Percentiles rank a stretch among this genome's conserved stretches.
Evolutionary conservation across 2,329 filamentous ascomycete genomes (phyloP).

Genomic region (Hymenoscyphus linearis): DNA sequence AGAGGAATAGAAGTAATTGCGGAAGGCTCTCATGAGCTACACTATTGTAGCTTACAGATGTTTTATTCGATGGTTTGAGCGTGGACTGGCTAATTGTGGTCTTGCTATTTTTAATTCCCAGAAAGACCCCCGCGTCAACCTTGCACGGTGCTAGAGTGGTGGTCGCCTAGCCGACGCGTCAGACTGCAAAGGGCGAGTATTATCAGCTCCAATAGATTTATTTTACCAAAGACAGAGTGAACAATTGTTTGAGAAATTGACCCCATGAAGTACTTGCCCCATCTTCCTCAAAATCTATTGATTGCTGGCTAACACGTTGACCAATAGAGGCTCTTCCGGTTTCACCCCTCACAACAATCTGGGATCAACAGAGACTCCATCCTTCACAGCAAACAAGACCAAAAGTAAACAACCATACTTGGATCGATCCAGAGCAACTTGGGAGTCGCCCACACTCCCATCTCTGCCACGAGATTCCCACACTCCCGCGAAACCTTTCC

Average conservation of each 20-base stretch:
- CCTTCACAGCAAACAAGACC: constrained; percentile 12
- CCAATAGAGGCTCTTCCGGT: background rate
- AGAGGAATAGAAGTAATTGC: no score
- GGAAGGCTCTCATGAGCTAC: no score
- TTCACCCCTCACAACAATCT: constrained; percentile 23
- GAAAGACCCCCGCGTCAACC: no score
- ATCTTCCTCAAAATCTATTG: background rate
- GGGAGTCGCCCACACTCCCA: background rate
- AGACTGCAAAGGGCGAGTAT: background rate
- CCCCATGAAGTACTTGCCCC: constrained; percentile 14
- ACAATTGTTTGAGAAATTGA: background rate
- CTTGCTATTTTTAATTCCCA: no score
- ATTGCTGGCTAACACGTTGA: constrained; percentile 2
- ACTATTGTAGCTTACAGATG: no score
- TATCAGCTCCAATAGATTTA: background rate
- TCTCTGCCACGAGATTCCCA: background rate
- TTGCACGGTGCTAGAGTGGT: no score
- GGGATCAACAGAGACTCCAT: constrained; percentile 13
- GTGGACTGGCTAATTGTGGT: no score
- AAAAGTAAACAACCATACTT: constrained; percentile 6
- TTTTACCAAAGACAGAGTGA: background rate
- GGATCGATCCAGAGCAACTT: background rate
- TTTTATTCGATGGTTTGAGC: no score
- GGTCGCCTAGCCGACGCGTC: constrained; percentile 12
- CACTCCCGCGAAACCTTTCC: background rate